These are phyloP conservation scores for Angophora floribunda DNA, from an alignment of 345 rosid genomes.

Conservation along the genomic window DNA sequence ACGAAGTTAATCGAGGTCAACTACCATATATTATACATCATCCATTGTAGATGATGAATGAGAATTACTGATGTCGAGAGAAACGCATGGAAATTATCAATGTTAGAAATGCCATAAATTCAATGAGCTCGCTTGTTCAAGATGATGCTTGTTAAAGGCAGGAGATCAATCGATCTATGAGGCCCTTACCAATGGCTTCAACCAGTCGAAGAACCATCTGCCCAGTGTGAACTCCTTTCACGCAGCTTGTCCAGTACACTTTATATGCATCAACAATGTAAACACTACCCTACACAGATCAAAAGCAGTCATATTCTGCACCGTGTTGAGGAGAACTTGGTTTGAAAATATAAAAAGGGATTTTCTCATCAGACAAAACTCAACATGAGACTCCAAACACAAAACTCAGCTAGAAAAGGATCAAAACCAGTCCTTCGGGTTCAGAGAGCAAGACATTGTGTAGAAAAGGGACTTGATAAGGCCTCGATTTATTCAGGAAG, in stretches of 20 bases:
- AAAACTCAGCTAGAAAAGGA: neutral
- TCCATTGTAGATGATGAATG: neutral
- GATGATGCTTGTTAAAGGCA: neutral
- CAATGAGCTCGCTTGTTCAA: neutral
- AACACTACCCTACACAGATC: constrained; percentile 50
- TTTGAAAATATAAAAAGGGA: neutral
- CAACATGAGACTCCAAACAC: neutral
- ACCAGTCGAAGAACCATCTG: constrained; percentile 82
- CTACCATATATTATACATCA: neutral
- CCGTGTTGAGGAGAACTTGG: neutral
- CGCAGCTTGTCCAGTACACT: constrained; percentile 76
- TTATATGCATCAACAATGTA: constrained; percentile 72
- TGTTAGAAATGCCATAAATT: neutral
- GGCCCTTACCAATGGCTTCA: constrained; percentile 77
- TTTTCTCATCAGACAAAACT: neutral
- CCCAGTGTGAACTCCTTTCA: constrained; percentile 74
- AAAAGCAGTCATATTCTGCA: neutral
- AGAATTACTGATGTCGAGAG: neutral
- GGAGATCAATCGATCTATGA: neutral
- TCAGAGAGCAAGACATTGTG: neutral
- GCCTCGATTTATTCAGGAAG: neutral
- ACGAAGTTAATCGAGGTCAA: neutral
- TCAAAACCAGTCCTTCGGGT: neutral
- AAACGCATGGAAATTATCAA: neutral
- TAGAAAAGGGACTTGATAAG: neutral